These are phyloP conservation scores for Rhodotorula sp. DNA, from an alignment of 1,284 basidiomycete genomes.

Conservation along the genomic window DNA sequence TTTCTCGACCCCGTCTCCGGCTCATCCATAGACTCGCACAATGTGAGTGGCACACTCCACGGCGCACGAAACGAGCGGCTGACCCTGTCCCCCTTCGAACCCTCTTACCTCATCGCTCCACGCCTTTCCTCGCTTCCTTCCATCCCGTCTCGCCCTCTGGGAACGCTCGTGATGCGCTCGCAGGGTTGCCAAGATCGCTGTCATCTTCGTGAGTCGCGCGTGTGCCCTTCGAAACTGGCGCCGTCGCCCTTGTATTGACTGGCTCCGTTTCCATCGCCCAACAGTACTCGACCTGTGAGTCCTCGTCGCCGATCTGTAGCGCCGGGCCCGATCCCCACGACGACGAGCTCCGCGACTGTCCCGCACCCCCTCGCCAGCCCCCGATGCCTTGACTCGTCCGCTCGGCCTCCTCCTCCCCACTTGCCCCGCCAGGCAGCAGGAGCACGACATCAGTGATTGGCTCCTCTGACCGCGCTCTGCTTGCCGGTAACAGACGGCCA, in stretches of 20 bases:
- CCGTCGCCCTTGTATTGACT: neutral
- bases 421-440: neutral
- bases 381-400: neutral
- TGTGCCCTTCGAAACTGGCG: neutral
- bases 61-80: no score
- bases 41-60: neutral
- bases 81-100: no score
- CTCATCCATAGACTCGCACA: neutral
- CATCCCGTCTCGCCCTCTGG: neutral
- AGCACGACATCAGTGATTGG: neutral
- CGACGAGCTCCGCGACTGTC: neutral
- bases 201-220: conserved; percentile 30
- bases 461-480: neutral
- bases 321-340: no score
- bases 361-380: neutral
- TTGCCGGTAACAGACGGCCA: conserved; percentile 40
- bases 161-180: neutral
- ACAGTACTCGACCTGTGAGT: conserved; percentile 10
- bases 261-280: neutral
- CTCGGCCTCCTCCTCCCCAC: neutral
- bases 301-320: no score
- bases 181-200: conserved; percentile 40
- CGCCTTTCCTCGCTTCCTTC: no score
- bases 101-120: neutral
- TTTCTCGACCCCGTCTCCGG: neutral